Evolutionary conservation across 2,329 filamentous ascomycete genomes (phyloP).

Genomic region (Coleophoma cylindrospora): DNA sequence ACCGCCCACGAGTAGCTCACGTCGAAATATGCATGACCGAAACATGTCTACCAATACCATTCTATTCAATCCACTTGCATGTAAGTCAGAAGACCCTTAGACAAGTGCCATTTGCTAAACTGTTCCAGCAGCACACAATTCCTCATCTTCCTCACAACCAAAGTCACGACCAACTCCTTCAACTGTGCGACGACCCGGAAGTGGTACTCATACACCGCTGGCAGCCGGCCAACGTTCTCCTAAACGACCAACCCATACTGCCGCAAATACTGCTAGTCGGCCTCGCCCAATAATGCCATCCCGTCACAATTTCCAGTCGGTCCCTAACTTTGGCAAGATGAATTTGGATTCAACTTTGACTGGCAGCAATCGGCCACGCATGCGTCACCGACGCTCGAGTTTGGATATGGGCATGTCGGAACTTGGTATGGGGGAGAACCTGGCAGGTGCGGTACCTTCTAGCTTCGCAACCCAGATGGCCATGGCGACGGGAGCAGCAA

Average conservation of each 20-base stretch:
- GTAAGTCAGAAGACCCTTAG: background rate
- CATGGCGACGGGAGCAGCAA: conserved; percentile 60
- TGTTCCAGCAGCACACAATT: conserved; percentile 24
- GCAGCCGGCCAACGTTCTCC: conserved; percentile 16
- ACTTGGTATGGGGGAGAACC: conserved; percentile 58
- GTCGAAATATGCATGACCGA: conserved; percentile 50
- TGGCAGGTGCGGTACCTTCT: conserved; percentile 60
- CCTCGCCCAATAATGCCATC: conserved; percentile 52
- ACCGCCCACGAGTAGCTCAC: conserved; percentile 11
- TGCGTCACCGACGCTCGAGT: conserved; percentile 45
- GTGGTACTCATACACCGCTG: conserved; percentile 17
- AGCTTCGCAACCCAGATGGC: conserved; percentile 81
- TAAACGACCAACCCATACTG: conserved; percentile 27
- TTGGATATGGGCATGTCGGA: conserved; percentile 69
- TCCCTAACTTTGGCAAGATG: conserved; percentile 39
- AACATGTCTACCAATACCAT: conserved; percentile 80
- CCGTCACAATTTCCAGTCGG: conserved; percentile 47
- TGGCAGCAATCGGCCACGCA: conserved; percentile 27
- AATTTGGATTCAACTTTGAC: background rate
- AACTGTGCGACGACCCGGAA: conserved; percentile 25
- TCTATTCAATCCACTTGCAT: conserved; percentile 67
- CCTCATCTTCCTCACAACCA: conserved; percentile 33
- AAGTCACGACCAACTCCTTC: conserved; percentile 27
- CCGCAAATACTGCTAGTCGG: conserved; percentile 30
- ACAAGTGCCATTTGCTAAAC: too few species aligned